A percentile compares a stretch with the other conserved stretches of the same genome.
Conservation (phyloP, 2,329 filamentous ascomycete genomes). For the Rutstroemia sp. region DNA sequence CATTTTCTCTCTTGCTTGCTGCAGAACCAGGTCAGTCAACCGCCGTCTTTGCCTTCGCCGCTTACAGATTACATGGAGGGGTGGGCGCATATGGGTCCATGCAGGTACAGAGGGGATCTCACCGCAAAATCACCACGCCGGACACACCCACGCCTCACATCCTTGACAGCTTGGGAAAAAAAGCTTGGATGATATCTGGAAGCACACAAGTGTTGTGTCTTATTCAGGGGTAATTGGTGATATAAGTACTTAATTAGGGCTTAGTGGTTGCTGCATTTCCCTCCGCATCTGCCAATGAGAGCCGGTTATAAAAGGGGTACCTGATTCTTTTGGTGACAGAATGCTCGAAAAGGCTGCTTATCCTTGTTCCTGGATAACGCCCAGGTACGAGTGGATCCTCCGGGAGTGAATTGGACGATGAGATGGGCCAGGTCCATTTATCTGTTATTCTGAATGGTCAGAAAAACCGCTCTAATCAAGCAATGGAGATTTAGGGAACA, state of each 20-base stretch:
- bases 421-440: too few relatives aligned
- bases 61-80: background rate
- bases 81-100: slow-evolving; percentile 2
- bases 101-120: slow-evolving; percentile 8
- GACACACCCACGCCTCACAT: background rate
- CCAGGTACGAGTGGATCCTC: too few relatives aligned
- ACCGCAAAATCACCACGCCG: background rate
- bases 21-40: background rate
- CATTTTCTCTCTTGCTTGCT: background rate
- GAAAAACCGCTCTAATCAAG: background rate
- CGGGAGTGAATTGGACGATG: too few relatives aligned
- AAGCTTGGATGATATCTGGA: slow-evolving; percentile 3
- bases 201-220: background rate
- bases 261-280: background rate
- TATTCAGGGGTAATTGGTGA: background rate
- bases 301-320: too few relatives aligned
- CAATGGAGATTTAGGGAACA: slow-evolving; percentile 1
- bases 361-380: too few relatives aligned
- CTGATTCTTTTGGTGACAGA: too few relatives aligned
- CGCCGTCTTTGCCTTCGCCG: background rate
- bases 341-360: too few relatives aligned
- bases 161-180: background rate
- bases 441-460: background rate
- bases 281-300: too few relatives aligned
- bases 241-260: background rate